These are phyloP conservation scores for Ustilago bromivora DNA, from an alignment of 1,284 basidiomycete species.

Conservation along the genomic window DNA sequence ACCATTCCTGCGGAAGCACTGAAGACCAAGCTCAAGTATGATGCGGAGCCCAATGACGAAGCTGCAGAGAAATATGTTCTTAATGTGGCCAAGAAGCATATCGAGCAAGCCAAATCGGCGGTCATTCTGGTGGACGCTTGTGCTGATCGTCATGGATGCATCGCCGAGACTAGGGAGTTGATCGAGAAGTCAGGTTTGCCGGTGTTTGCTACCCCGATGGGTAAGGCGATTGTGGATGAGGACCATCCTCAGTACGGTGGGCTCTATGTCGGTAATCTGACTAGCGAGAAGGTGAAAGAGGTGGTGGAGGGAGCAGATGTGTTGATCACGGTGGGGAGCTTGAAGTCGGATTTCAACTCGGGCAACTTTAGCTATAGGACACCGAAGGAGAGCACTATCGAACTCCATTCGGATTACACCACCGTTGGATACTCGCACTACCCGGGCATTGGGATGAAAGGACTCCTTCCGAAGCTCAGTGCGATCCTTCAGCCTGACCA, in stretches of 20 bases:
- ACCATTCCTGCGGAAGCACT: slow-evolving; percentile 79
- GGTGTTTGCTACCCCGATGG: slow-evolving; percentile 80
- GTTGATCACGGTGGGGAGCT: slow-evolving; percentile 82
- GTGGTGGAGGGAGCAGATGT: slow-evolving; percentile 85
- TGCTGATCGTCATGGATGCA: slow-evolving; percentile 81
- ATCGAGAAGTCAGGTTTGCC: slow-evolving; percentile 75
- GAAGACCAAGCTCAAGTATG: slow-evolving; percentile 72
- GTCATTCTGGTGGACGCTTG: slow-evolving; percentile 90
- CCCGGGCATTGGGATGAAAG: slow-evolving; percentile 70
- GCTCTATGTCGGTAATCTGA: slow-evolving; percentile 72
- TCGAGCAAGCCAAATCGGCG: slow-evolving; percentile 78
- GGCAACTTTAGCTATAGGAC: slow-evolving; percentile 74
- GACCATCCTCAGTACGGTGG: slow-evolving; percentile 87
- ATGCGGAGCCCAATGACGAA: slow-evolving; percentile 72
- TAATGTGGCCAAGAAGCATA: slow-evolving; percentile 70
- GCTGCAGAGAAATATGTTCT: slow-evolving; percentile 80
- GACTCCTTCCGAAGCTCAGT: slow-evolving; percentile 57
- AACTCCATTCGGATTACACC: slow-evolving; percentile 79
- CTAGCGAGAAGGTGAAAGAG: slow-evolving; percentile 76
- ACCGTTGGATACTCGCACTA: slow-evolving; percentile 71
- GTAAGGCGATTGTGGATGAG: slow-evolving; percentile 85
- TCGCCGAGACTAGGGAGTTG: slow-evolving; percentile 78
- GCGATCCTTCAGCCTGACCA: slow-evolving; percentile 27
- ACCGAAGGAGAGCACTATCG: slow-evolving; percentile 68
- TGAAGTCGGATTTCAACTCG: slow-evolving; percentile 91